Evolutionary conservation across 2,329 filamentous ascomycete species (phyloP).

Genomic region (Colletotrichum lindemuthianum): DNA sequence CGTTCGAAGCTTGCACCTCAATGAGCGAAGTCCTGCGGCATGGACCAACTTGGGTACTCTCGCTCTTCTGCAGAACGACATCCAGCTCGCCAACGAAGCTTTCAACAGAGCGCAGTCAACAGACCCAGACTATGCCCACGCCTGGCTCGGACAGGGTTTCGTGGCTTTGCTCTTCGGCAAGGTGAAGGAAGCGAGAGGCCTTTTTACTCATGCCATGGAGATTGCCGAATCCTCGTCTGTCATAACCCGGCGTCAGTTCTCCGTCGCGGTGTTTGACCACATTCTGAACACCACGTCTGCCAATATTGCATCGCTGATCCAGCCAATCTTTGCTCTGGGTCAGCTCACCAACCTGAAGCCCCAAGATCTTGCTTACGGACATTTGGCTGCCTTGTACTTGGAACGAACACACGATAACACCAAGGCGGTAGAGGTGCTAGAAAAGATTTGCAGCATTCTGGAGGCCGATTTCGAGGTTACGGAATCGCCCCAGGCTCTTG

Average conservation of each 20-base stretch:
- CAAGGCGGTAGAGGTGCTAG: conserved; percentile 71
- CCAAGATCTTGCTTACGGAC: conserved; percentile 75
- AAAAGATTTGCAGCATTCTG: conserved; percentile 72
- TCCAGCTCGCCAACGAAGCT: conserved; percentile 86
- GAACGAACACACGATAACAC: conserved; percentile 79
- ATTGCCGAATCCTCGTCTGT: conserved; percentile 83
- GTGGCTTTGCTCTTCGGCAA: conserved; percentile 83
- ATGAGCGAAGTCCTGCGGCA: conserved; percentile 83
- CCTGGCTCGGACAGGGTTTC: conserved; percentile 93
- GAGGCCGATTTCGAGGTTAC: conserved; percentile 87
- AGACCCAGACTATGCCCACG: conserved; percentile 92
- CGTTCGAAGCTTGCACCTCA: conserved; percentile 89
- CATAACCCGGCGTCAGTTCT: conserved; percentile 81
- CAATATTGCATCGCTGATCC: conserved; percentile 74
- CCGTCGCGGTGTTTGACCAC: conserved; percentile 84
- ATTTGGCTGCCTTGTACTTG: conserved; percentile 82
- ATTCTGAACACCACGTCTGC: conserved; percentile 68
- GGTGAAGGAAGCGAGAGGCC: conserved; percentile 77
- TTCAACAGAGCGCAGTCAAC: conserved; percentile 93
- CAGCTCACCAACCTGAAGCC: conserved; percentile 81
- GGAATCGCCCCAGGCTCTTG: conserved; percentile 79
- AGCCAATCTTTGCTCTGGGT: conserved; percentile 87
- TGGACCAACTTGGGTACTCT: conserved; percentile 94
- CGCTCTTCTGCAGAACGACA: conserved; percentile 85
- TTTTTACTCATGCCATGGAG: conserved; percentile 95